Evolutionary conservation across 805 yeast genomes (phyloP), one percentile per base, ranked within the genome.

Genomic region (Zygosaccharomyces kombuchaensis): DNA sequence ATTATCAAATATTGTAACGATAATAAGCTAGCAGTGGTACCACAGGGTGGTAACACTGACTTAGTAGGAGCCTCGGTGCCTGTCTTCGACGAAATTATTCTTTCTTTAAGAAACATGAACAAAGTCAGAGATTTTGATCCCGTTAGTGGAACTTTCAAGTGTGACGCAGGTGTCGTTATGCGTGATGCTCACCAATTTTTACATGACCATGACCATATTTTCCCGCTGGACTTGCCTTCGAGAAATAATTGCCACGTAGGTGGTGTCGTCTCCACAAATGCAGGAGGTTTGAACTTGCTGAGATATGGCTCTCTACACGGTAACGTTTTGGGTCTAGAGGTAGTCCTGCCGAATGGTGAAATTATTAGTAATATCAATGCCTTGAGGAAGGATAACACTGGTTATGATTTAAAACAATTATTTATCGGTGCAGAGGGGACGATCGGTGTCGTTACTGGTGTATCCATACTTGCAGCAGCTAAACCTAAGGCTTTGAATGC

Each of bases 1-100:
- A 84, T 88, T 51, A 60, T 88, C 59, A 77, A 77, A 61, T 81
- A 85, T 64, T 85, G 95, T 70, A 82, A 83, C 57, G 85, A 80
- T 21, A 63, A 78, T 36, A 76, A 74, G 47, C 66, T 87, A 34
- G 95, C 96, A 1, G 81, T 87, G 40, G 95, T 86, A 7, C 96
- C 96, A 9, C 96, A 88, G 66, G 95, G 96, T 60, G 96, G 96
- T 53, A 87, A 88, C 67, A 88, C 96, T 2, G 95, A 95, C 21
- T 74, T 87, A 39, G 96, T 87, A 30, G 96, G 96, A 48, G 96
- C 96, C 3, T 82, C 91, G 6, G 77, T 80, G 25, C 95, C 96
- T 0, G 82, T 87, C 1, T 87, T 86, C 64, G 96, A 87, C 64
- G 96, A 87, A 67, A 79, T 87, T 42, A 75, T 87, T 27, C 53